Percentiles rank a stretch among this genome's conserved stretches.
phyloP scores from a whole-genome alignment of 805 yeast species.

The Millerago galiae region DNA sequence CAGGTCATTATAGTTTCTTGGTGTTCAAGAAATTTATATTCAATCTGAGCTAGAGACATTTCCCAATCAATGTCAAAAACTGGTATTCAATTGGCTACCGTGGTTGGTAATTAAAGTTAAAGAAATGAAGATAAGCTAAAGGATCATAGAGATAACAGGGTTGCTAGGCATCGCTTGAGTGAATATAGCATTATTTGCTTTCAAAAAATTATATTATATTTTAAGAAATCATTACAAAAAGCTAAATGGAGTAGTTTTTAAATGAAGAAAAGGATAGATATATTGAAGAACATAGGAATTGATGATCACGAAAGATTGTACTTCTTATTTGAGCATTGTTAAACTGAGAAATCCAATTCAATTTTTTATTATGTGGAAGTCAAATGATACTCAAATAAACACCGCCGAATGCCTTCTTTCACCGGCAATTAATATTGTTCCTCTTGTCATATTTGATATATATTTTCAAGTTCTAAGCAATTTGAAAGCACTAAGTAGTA shows the following conservation, averaged over 20 bases:
- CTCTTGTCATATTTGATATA: no score
- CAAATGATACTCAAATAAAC: no score
- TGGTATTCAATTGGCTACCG: slow-evolving; percentile 52
- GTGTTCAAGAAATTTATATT: slow-evolving; percentile 56
- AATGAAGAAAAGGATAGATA: slow-evolving; percentile 46
- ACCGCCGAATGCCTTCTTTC: no score
- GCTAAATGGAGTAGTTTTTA: slow-evolving; percentile 43
- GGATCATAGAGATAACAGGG: slow-evolving; percentile 51
- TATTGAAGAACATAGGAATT: slow-evolving; percentile 37
- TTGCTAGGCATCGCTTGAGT: slow-evolving; percentile 32
- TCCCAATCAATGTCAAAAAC: slow-evolving; percentile 62
- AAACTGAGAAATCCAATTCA: no score
- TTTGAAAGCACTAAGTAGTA: no score
- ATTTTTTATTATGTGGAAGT: no score
- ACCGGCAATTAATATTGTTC: no score
- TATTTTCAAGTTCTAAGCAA: no score
- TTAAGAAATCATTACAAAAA: slow-evolving; percentile 36
- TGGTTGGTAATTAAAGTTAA: slow-evolving; percentile 52
- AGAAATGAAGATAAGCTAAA: slow-evolving; percentile 50
- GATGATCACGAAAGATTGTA: slow-evolving; percentile 56
- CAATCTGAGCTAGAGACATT: slow-evolving; percentile 59
- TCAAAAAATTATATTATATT: slow-evolving; percentile 27
- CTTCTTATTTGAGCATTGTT: slow-evolving; percentile 19
- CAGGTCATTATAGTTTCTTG: slow-evolving; percentile 53
- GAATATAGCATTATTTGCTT: slow-evolving; percentile 23